These are phyloP conservation scores for Prunus dulcis DNA, from an alignment of 306 rosid genomes.

Conservation along the genomic window DNA sequence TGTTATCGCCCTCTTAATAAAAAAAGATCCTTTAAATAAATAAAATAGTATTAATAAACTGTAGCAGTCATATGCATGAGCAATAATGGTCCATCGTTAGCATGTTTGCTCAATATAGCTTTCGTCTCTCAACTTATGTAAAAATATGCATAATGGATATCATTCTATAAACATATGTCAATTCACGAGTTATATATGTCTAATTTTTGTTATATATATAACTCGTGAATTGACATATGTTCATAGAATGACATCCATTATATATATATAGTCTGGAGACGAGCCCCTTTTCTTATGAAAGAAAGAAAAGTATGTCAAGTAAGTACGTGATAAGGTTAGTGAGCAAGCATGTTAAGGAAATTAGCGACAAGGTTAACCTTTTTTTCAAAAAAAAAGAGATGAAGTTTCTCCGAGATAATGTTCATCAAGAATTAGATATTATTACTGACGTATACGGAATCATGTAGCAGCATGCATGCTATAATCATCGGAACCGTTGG, in stretches of 20 bases:
- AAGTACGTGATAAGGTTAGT: not conserved
- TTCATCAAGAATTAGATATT: not conserved
- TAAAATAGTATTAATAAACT: no score
- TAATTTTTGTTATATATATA: no score
- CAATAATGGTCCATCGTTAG: not conserved
- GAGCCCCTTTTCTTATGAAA: not conserved
- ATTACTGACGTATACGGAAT: not conserved
- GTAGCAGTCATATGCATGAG: not conserved
- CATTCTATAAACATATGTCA: not conserved
- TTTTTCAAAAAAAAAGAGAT: not conserved
- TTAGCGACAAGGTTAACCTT: not conserved
- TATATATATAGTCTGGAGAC: not conserved
- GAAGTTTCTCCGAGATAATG: not conserved
- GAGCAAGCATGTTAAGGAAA: not conserved
- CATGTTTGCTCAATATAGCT: not conserved
- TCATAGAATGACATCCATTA: no score
- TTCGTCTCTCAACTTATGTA: not conserved
- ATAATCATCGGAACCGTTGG: not conserved
- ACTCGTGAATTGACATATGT: no score
- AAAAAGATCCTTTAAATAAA: no score
- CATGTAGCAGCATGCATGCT: not conserved
- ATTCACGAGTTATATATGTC: not conserved
- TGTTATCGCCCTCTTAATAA: no score
- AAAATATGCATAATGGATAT: not conserved
- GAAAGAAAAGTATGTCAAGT: not conserved